Base-by-base conservation (phyloP, 495 filamentous ascomycete genomes). In the Halenospora varia region DNA sequence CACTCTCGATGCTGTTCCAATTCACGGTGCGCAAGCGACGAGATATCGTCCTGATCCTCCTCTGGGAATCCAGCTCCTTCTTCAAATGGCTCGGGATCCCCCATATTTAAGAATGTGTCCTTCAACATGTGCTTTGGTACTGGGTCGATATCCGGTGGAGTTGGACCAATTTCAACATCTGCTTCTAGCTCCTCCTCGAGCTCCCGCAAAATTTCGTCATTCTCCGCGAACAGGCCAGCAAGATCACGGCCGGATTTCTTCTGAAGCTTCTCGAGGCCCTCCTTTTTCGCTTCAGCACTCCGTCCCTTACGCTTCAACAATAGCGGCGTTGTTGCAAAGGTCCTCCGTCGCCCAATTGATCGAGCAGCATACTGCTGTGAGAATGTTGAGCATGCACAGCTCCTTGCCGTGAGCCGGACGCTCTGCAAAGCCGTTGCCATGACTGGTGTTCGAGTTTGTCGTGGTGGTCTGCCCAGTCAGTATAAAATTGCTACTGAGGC, bases 1-100 rank as follows among this genome's bases (percentile, higher is more conserved):
- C 89, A 78, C 70, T 99, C 94, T 29, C 94, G 81, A 65, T 93
- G 90, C 67, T 91, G 80, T 66, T 97, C 92, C 55, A 99, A 72
- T 72, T 97, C 89, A 52, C 80, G 85, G 70, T 97, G 92, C 0
- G 80, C 94, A 62, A 88, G 75, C 25, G 80, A 77, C 50, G 87
- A 85, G 40, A 99, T 88, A 69, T 96, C 91, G 62, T 96, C 88
- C 23, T 84, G 77, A 25, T 73, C 77, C 62, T 90, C 87, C 54
- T 79, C 74, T 26, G 76, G 75, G 13, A 73, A 51, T 77, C 70
- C 39, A n/a, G n/a, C n/a, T 81, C 79, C 76, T 24, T 79, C 75
- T 53, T 82, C 79, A 25, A 53, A 66, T 4, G 60, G 44, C 23
- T 66, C 60, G 1, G 29, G 35, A 2, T 66, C 63, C 24, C 72